phyloP scores from a whole-genome alignment of 1,139 yeast species.

The Kodamaea arcana region DNA sequence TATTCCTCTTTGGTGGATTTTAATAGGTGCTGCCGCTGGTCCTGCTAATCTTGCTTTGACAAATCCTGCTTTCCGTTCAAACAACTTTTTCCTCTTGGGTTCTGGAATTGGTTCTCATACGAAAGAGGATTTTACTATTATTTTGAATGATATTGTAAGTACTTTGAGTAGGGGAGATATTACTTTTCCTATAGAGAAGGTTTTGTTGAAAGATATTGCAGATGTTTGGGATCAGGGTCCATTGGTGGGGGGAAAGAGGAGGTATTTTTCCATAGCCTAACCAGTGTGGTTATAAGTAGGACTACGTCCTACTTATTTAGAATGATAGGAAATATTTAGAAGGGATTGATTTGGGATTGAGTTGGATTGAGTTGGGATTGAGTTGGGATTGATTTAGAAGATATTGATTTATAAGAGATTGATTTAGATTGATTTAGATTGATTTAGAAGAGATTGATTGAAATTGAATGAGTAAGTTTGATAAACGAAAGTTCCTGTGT shows the following conservation, averaged over 20 bases:
- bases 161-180: constrained; percentile 9
- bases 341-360: no score
- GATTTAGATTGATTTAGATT: no score
- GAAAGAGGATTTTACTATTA: constrained; percentile 1
- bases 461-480: no score
- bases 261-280: constrained; percentile 8
- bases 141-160: constrained; percentile 6
- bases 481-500: no score
- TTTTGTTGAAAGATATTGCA: constrained; percentile 9
- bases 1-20: constrained; percentile 16
- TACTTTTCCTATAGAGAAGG: constrained; percentile 4
- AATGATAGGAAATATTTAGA: no score
- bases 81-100: constrained; percentile 18
- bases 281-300: no score
- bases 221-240: constrained; percentile 9
- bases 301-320: no score
- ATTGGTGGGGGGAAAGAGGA: constrained; percentile 9
- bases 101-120: constrained; percentile 20
- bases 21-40: constrained; percentile 19
- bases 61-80: constrained; percentile 14
- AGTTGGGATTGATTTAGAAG: no score
- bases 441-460: no score
- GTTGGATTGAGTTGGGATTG: no score
- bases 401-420: no score
- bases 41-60: constrained; percentile 9